Conservation (phyloP, 306 rosid genomes). For the Malus orientalis region DNA sequence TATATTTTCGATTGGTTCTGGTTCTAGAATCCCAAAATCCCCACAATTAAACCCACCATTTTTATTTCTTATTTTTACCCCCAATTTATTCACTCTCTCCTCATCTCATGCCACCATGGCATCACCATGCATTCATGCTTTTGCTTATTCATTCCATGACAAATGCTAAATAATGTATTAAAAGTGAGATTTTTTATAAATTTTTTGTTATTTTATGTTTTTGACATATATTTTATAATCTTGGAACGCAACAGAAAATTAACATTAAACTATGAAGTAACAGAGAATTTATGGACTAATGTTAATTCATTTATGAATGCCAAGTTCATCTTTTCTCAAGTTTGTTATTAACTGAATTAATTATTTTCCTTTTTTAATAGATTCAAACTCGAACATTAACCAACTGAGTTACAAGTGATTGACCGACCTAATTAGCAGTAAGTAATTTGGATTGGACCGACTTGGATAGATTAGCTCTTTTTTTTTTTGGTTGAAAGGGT, state of each 20-base stretch:
- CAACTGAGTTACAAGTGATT: no score
- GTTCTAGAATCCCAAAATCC: constrained; percentile 31
- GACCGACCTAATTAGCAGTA: no score
- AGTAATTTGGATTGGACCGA: background rate
- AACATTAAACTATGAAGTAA: accelerated
- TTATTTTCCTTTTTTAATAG: no score
- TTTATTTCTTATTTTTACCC: background rate
- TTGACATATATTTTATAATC: no score
- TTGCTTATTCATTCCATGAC: background rate
- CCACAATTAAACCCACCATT: constrained; percentile 11
- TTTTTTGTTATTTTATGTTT: no score
- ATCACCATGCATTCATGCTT: background rate
- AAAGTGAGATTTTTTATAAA: no score
- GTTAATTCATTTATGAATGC: background rate
- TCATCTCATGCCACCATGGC: background rate
- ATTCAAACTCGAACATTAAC: no score
- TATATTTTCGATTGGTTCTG: constrained; percentile 25
- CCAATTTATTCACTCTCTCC: background rate
- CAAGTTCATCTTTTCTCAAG: background rate
- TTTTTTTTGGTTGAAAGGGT: no score
- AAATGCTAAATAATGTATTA: no score
- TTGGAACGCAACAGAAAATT: no score
- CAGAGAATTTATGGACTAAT: no score
- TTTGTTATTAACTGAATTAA: background rate
- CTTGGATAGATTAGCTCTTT: background rate